These are phyloP conservation scores for Moringa oleifera DNA, from an alignment of 345 rosid species.

Conservation along the genomic window DNA sequence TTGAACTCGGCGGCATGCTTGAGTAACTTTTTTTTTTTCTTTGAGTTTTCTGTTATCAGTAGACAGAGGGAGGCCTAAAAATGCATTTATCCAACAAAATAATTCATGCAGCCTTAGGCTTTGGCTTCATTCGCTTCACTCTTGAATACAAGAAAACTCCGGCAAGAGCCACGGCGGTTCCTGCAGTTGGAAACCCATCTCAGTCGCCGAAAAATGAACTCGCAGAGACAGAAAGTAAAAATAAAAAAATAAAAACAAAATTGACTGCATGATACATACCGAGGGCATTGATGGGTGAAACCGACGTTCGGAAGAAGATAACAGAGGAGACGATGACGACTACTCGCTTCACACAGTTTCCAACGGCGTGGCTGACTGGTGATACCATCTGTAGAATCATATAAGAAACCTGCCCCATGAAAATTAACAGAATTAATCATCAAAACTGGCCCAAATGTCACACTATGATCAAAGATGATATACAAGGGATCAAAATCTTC, in stretches of 20 bases:
- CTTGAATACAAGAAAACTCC: slow-evolving; percentile 74
- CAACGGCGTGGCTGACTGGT: slow-evolving; percentile 82
- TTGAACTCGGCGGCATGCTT: too few species aligned
- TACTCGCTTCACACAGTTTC: slow-evolving; percentile 78
- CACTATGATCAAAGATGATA: too few species aligned
- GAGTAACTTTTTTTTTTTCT: too few species aligned
- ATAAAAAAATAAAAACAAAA: too few species aligned
- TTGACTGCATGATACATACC: slow-evolving; percentile 26
- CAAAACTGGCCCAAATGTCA: too few species aligned
- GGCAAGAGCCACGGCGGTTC: slow-evolving; percentile 68
- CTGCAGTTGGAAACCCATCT: slow-evolving; percentile 24
- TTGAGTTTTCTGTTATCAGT: too few species aligned
- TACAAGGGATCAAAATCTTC: too few species aligned
- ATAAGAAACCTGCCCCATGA: slow-evolving; percentile 69
- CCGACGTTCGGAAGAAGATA: slow-evolving; percentile 59
- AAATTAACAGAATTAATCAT: too few species aligned
- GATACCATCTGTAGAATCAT: slow-evolving; percentile 73
- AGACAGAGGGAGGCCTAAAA: too few species aligned
- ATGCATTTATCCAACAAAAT: too few species aligned
- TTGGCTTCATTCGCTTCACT: slow-evolving; percentile 41
- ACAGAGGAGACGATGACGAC: slow-evolving; percentile 72
- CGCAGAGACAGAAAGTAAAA: too few species aligned
- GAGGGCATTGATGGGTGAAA: slow-evolving; percentile 54
- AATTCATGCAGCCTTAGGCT: slow-evolving; percentile 33
- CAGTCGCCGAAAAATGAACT: too few species aligned